Percentiles rank a stretch among this genome's conserved stretches.
Evolutionary conservation across 257 asterid species (phyloP).

Genomic region (Vinca minor): DNA sequence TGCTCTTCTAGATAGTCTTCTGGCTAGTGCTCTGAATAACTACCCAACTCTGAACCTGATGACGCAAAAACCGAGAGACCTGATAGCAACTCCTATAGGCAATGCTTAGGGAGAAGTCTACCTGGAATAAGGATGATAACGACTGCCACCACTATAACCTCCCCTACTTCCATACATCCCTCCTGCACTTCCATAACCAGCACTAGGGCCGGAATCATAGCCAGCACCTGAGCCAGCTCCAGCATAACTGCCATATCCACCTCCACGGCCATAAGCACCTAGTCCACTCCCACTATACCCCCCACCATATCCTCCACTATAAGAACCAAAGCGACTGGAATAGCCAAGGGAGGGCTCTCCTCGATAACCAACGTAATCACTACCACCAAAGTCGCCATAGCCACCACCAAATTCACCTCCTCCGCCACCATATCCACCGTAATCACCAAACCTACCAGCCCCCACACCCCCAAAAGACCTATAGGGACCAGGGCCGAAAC

Average conservation of each 20-base stretch:
- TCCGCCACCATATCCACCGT: conserved; percentile 57
- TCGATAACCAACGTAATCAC: conserved; percentile 65
- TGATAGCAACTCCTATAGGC: conserved; percentile 53
- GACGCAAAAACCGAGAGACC: conserved; percentile 50
- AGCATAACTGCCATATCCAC: conserved; percentile 41
- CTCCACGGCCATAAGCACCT: conserved; percentile 80
- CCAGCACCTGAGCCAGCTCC: conserved; percentile 64
- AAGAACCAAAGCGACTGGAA: conserved; percentile 69
- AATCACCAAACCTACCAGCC: conserved; percentile 77
- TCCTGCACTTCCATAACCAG: conserved; percentile 66
- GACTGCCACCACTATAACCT: conserved; percentile 88
- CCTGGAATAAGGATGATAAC: conserved; percentile 89
- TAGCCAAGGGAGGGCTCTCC: conserved; percentile 74
- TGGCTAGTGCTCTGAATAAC: conserved; percentile 51
- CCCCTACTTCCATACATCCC: conserved; percentile 88
- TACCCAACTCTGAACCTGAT: conserved; percentile 43
- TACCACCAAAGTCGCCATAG: conserved; percentile 67
- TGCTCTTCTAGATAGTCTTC: conserved; percentile 51
- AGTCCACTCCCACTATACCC: conserved; percentile 60
- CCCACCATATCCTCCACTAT: conserved; percentile 67
- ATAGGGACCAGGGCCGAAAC: conserved; percentile 84
- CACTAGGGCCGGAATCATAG: conserved; percentile 69
- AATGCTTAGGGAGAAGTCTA: conserved; percentile 55
- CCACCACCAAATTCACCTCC: conserved; percentile 73
- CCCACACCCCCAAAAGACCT: conserved; percentile 79